Evolutionary conservation across 495 filamentous ascomycete species (phyloP).

Genomic region (Oleoguttula mirabilis): DNA sequence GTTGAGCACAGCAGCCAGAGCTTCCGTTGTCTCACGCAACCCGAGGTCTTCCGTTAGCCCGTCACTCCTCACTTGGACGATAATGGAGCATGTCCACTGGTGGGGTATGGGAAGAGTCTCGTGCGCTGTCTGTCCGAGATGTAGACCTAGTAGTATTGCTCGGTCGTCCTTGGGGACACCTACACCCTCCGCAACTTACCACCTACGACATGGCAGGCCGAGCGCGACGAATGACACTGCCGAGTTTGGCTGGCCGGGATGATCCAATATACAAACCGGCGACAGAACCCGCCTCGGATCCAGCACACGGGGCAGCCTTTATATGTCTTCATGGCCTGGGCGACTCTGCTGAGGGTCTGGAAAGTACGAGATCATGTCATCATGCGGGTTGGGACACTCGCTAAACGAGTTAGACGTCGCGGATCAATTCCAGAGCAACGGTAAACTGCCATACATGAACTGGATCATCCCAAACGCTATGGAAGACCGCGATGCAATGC

Average conservation of each 20-base stretch:
- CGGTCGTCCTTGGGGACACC: too few species aligned
- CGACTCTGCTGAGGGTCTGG: constrained; percentile 32
- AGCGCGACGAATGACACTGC: constrained; percentile 17
- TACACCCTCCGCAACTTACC: neutral
- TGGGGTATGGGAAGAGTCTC: too few species aligned
- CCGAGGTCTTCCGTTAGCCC: constrained; percentile 8
- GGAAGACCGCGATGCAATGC: constrained; percentile 31
- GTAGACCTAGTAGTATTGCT: too few species aligned
- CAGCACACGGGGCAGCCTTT: constrained; percentile 31
- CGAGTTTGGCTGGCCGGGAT: constrained; percentile 3
- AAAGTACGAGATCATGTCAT: constrained; percentile 24
- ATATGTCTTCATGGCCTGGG: constrained; percentile 37
- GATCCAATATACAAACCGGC: constrained; percentile 28
- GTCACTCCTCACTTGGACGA: too few species aligned
- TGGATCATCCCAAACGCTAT: constrained; percentile 37
- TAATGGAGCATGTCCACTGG: too few species aligned
- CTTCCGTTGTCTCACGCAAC: too few species aligned
- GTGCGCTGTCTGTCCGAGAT: too few species aligned
- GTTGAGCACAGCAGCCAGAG: too few species aligned
- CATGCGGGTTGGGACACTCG: too few species aligned
- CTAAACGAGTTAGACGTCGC: constrained; percentile 25
- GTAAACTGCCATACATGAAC: constrained; percentile 30
- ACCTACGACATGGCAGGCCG: neutral
- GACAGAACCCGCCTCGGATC: constrained; percentile 15
- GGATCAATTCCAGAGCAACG: constrained; percentile 32